Conservation (phyloP, 31 red algal genomes). For the Odonthalia washingtoniensis region DNA sequence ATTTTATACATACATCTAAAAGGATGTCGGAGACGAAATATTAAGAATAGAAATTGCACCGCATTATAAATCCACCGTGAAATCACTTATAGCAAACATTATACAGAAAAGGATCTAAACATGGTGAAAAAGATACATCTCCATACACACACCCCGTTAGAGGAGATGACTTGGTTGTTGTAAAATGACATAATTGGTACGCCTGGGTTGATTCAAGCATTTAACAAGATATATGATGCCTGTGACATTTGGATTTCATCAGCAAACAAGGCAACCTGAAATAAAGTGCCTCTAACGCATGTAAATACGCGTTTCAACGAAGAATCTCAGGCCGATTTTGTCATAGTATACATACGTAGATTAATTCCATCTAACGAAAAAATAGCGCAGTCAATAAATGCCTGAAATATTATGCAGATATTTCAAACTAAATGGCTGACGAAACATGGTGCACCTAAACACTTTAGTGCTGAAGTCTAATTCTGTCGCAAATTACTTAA, state of each 20-base stretch:
- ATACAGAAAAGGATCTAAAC: no score
- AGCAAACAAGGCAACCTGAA: not conserved
- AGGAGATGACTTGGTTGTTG: not conserved
- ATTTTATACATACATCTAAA: no score
- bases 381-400: not conserved
- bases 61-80: no score
- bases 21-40: no score
- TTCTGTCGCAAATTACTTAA: not conserved
- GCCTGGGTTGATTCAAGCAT: not conserved
- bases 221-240: not conserved
- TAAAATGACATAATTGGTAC: not conserved
- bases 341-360: slow-evolving; percentile 1
- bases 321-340: slow-evolving; percentile 31
- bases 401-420: not conserved
- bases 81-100: no score
- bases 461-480: slow-evolving; percentile 20
- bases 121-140: no score
- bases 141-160: not conserved
- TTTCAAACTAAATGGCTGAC: slow-evolving; percentile 28
- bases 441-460: slow-evolving; percentile 46
- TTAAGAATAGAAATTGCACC: no score
- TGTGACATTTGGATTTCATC: slow-evolving; percentile 23
- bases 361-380: not conserved
- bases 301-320: slow-evolving; percentile 46
- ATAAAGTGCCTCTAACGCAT: slow-evolving; percentile 23